Evolutionary conservation across 2,329 filamentous ascomycete species (phyloP).

Genomic region (Cercospora sojina): DNA sequence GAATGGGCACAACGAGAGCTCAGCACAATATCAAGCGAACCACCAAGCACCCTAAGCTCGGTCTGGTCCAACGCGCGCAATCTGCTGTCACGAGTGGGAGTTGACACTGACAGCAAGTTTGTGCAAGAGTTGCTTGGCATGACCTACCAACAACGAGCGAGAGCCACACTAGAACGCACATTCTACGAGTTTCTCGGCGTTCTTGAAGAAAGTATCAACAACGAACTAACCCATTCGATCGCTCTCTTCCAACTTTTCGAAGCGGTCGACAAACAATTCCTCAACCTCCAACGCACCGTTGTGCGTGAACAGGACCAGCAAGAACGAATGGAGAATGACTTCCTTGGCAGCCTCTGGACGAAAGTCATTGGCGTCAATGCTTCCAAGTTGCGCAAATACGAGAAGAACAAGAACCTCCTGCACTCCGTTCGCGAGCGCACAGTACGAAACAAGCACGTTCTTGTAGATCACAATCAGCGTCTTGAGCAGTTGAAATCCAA

Average conservation of each 20-base stretch:
- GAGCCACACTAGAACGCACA: slow-evolving; percentile 76
- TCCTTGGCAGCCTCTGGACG: slow-evolving; percentile 82
- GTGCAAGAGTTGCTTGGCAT: slow-evolving; percentile 66
- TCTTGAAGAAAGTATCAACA: slow-evolving; percentile 84
- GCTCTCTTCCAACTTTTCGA: slow-evolving; percentile 88
- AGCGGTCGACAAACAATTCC: slow-evolving; percentile 83
- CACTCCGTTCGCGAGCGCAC: slow-evolving; percentile 77
- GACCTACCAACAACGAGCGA: slow-evolving; percentile 77
- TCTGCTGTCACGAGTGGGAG: slow-evolving; percentile 63
- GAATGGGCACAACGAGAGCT: slow-evolving; percentile 91
- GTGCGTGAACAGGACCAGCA: slow-evolving; percentile 79
- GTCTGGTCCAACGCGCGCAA: slow-evolving; percentile 82
- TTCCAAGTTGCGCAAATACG: slow-evolving; percentile 78
- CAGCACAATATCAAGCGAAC: slow-evolving; percentile 62
- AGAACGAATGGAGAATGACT: slow-evolving; percentile 75
- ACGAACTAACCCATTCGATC: slow-evolving; percentile 76
- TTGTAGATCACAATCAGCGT: slow-evolving; percentile 83
- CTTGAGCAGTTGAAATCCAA: slow-evolving; percentile 81
- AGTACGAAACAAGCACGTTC: slow-evolving; percentile 79
- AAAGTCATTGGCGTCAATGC: slow-evolving; percentile 76
- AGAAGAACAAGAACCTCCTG: slow-evolving; percentile 81
- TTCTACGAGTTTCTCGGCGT: slow-evolving; percentile 85
- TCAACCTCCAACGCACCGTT: slow-evolving; percentile 81
- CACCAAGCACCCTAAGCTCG: slow-evolving; percentile 65
- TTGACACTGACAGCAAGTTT: slow-evolving; percentile 28